Evolutionary conservation across 352 stramenopile genomes (phyloP), one percentile per base, ranked within the genome.

Genomic region (Phytopythium boreale): DNA sequence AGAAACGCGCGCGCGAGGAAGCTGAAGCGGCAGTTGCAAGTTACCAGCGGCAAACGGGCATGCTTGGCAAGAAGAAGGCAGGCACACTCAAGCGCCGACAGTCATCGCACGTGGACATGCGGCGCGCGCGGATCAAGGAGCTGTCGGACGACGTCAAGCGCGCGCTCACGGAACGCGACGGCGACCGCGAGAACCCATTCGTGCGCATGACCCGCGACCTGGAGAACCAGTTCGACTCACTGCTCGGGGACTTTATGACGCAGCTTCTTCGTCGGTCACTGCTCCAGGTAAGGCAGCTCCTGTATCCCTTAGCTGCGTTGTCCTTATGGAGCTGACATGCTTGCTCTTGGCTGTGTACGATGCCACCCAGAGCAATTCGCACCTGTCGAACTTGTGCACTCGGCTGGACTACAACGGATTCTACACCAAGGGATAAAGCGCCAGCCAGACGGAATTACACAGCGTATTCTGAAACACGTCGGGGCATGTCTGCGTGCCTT

Each of bases 181-280:
- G 79, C 10, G 76, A 91, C 22, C 63, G 74, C 31, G 87, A 89
- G 26, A 94, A 93, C 47, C 77, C 76, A 26, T 95, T 94, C 62
- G 78, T 89, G 22, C 74, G 77, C 17, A 89, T 88, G 68, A 95
- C 87, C 7, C 77, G 80, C 53, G 84, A 95, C 36, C 58, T 96
- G 26, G 85, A 96, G 64, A 88, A 87, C 47, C 85, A 94, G 24
- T 97, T 97, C 53, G 85, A 97, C 62, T 89, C 87, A 29, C 72
- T 96, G 22, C 75, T 97, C 22, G 72, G 70, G 10, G 82, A 96
- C 44, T 97, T 97, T 49, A 96, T 98, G 88, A 81, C 91, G 62
- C 80, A 96, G 73, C 66, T 97, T 51, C 64, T 94, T 36, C 80
- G 77, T n/a, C 79, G 87, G 12, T 96, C 88, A 17, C 74, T 88